These are phyloP conservation scores for Amanita molliuscula DNA, from an alignment of 768 basidiomycete species.

Conservation along the genomic window DNA sequence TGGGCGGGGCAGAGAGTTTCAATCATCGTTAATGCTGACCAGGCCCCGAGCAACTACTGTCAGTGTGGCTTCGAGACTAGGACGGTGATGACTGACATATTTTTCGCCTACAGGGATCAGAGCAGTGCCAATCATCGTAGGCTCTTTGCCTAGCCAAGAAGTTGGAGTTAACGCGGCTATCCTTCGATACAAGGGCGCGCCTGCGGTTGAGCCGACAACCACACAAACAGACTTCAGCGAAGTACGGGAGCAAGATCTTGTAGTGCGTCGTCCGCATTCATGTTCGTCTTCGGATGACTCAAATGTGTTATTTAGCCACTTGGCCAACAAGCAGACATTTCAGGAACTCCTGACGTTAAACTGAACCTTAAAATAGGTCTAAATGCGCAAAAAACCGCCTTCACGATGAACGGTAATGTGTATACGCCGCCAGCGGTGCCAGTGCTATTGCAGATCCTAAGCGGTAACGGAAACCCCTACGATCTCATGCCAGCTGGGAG, in stretches of 20 bases:
- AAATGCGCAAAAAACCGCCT: conserved; percentile 13
- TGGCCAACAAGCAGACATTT: conserved; percentile 20
- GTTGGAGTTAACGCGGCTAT: conserved; percentile 16
- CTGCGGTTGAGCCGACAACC: conserved; percentile 23
- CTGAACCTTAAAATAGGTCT: conserved; percentile 20
- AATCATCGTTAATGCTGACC: neutral
- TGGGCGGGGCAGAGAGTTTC: conserved; percentile 4
- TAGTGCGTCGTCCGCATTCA: conserved; percentile 7
- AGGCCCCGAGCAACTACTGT: neutral
- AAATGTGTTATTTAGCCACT: neutral
- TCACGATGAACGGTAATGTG: conserved; percentile 22
- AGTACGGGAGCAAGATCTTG: neutral
- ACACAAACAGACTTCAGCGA: conserved; percentile 11
- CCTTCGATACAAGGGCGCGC: conserved; percentile 24
- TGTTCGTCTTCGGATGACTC: conserved; percentile 1
- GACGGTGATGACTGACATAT: neutral
- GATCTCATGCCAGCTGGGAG: conserved; percentile 27
- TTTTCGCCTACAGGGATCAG: conserved; percentile 11
- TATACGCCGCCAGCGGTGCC: conserved; percentile 28
- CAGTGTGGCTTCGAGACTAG: neutral
- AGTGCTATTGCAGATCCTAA: conserved; percentile 35
- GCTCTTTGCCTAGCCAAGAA: conserved; percentile 16
- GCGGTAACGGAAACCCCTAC: conserved; percentile 23
- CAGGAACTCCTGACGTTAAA: conserved; percentile 29
- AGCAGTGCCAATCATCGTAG: conserved; percentile 25